These are phyloP conservation scores for Symbiodinium pilosum DNA, from an alignment of 73 alveolate genomes.

Conservation along the genomic window DNA sequence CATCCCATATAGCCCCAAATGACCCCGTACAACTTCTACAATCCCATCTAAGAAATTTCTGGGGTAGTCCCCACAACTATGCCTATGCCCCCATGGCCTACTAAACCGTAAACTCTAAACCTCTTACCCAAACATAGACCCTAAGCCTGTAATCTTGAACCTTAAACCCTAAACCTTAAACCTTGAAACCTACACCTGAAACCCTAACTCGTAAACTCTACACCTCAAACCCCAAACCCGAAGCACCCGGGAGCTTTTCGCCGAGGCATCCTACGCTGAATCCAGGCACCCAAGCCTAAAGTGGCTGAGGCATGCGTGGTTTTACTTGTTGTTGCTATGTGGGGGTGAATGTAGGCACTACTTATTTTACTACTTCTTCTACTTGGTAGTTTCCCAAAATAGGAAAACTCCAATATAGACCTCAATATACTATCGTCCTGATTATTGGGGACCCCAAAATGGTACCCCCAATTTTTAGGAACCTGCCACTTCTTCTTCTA, in stretches of 20 bases:
- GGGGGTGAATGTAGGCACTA: too few species aligned
- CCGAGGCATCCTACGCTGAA: conserved; percentile 1
- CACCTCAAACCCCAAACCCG: background rate
- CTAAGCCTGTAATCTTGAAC: background rate
- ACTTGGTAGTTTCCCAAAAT: background rate
- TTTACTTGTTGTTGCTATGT: too few species aligned
- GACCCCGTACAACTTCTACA: too few species aligned
- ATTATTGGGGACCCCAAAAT: too few species aligned
- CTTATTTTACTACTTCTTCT: too few species aligned
- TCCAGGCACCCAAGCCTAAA: background rate
- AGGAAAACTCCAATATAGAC: background rate
- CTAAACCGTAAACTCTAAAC: background rate
- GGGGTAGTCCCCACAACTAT: too few species aligned
- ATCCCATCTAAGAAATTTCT: too few species aligned
- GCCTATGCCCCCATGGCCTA: too few species aligned
- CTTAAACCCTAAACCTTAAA: background rate
- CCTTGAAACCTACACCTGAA: background rate
- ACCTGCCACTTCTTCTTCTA: too few species aligned
- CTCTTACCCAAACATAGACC: background rate
- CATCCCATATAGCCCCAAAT: too few species aligned
- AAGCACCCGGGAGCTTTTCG: background rate
- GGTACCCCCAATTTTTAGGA: too few species aligned
- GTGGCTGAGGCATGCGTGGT: background rate
- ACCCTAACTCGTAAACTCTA: background rate
- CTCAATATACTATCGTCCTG: too few species aligned